phyloP scores from a whole-genome alignment of 1,284 basidiomycete species.

The Tilletia setariae region DNA sequence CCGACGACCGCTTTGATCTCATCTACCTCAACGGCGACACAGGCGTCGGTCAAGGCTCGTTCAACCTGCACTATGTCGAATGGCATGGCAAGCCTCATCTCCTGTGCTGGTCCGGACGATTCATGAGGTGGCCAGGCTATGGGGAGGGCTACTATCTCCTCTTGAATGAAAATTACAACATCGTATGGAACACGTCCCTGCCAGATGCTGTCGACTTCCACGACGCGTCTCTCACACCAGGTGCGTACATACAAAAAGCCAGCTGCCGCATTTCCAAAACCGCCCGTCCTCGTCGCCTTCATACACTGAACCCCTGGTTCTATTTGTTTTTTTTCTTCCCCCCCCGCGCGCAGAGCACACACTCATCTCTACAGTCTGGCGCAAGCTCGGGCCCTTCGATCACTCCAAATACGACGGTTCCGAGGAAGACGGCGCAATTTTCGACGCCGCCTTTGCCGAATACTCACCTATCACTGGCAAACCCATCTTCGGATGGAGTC shows the following conservation, averaged over 20 bases:
- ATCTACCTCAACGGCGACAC: neutral
- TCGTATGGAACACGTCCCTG: neutral
- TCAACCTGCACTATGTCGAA: conserved; percentile 1
- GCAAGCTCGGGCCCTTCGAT: neutral
- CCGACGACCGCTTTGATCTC: neutral
- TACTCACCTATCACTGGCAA: neutral
- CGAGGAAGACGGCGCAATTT: conserved; percentile 10
- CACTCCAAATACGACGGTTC: neutral
- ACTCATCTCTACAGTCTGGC: neutral
- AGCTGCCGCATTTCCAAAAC: neutral
- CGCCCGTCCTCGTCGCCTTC: no score
- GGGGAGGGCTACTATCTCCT: neutral
- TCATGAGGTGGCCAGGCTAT: conserved; percentile 5
- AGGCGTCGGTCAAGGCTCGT: neutral
- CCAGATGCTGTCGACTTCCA: conserved; percentile 3
- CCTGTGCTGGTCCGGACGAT: neutral
- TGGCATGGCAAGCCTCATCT: conserved; percentile 2
- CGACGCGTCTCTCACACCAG: conserved; percentile 4
- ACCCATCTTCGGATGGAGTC: conserved; percentile 6
- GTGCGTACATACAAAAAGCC: neutral
- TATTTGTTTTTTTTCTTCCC: no score
- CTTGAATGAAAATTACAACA: neutral
- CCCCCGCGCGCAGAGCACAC: neutral
- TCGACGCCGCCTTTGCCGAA: neutral
- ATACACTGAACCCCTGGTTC: no score